Base-by-base conservation (phyloP, 345 rosid genomes). In the Isatis tinctoria region DNA sequence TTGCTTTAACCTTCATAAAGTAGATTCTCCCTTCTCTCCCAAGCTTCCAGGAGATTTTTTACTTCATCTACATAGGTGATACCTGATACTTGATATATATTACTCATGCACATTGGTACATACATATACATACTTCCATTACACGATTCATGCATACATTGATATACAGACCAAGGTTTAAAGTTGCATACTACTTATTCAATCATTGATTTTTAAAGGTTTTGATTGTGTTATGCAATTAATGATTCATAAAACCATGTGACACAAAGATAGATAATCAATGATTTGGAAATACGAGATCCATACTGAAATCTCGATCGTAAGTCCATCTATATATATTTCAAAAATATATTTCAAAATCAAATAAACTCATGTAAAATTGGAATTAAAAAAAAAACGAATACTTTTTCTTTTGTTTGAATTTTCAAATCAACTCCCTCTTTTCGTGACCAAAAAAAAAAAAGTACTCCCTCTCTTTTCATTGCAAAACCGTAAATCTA, bases 1-100 rank as follows among this genome's bases (percentile, higher is more conserved):
- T 47, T 37, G 37, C 64, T 75, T 68, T 75, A 67, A 24, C 45
- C 44, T 24, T 11, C 73, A 33, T 45, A 33, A 68, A 75, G 64
- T 32, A 61, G 74, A 75, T 75, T 62, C 74, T 68, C 39, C 18
- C 74, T 75, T 75, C 70, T 61, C 64, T 45, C 79, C 64, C 59
- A 75, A 44, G 74, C 61, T 53, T 75, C 52, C 40, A 33, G 16
- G 24, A 57, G 60, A 58, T 57, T n/a, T 72, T 51, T 39, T 7
- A 16, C 60, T 49, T 51, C 45, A 37, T 17, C 12, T 27, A n/a
- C 57, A 26, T 35, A 35, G 37, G 41, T 52, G 24, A 14, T 43
- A 17, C 9, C 9, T 48, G 12, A 33, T 37, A 52, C 44, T 37
- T 51, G 1, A 54, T 45, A 45, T 11, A n/a, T 8, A 26, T 45